These are phyloP conservation scores for Arctium lappa DNA, from an alignment of 129 eudicot genomes.

Conservation along the genomic window DNA sequence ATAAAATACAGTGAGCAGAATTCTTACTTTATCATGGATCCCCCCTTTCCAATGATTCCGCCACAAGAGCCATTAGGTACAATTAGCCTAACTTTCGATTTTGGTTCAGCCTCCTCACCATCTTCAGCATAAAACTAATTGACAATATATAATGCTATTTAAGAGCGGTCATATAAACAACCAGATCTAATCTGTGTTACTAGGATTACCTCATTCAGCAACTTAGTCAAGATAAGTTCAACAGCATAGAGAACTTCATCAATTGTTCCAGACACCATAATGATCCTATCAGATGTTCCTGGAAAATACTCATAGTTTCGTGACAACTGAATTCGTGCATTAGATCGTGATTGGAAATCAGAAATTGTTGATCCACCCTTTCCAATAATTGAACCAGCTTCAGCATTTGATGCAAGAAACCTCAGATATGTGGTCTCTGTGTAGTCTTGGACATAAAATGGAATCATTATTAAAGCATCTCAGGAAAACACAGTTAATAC, in stretches of 20 bases:
- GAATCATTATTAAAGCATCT: not conserved
- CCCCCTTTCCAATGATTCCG: conserved; percentile 94
- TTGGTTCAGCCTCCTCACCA: conserved; percentile 67
- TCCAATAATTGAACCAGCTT: conserved; percentile 96
- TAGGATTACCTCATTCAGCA: conserved; percentile 72
- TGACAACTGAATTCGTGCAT: conserved; percentile 94
- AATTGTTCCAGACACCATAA: conserved; percentile 84
- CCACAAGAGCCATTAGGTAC: conserved; percentile 96
- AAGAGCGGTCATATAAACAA: not conserved
- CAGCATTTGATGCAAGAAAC: conserved; percentile 94
- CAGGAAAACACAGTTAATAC: not conserved
- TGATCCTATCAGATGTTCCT: conserved; percentile 86
- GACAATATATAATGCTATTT: not conserved
- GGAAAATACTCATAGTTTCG: conserved; percentile 92
- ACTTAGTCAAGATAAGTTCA: conserved; percentile 71
- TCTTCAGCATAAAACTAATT: conserved; percentile 74
- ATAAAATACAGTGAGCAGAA: not conserved
- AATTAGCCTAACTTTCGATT: conserved; percentile 73
- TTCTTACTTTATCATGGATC: conserved; percentile 83
- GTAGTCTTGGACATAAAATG: conserved; percentile 37
- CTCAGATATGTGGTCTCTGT: conserved; percentile 65
- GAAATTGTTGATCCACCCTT: conserved; percentile 88
- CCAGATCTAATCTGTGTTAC: not conserved
- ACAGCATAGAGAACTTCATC: conserved; percentile 77
- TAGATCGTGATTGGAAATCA: conserved; percentile 85